A percentile compares a stretch with the other conserved stretches of the same genome.
phyloP scores from a whole-genome alignment of 176 grass and related monocot species.

The Oryza nivara region DNA sequence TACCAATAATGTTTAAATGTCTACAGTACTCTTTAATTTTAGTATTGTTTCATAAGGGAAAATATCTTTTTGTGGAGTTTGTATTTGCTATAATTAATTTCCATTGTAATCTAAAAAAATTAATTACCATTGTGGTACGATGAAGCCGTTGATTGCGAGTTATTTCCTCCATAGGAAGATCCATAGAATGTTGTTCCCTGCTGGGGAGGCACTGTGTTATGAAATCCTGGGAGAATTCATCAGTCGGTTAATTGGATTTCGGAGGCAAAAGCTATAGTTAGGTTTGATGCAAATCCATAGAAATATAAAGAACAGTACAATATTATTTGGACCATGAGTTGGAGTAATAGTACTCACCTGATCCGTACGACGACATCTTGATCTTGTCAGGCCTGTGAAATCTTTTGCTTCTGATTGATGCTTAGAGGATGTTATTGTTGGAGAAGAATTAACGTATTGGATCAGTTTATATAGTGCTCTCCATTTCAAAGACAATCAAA shows the following conservation, averaged over 20 bases:
- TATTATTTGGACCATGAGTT: not conserved
- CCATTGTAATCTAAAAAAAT: too few relatives aligned
- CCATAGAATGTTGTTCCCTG: not conserved
- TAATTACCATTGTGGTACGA: not conserved
- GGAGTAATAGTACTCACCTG: not conserved
- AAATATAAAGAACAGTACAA: not conserved
- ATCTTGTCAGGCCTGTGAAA: not conserved
- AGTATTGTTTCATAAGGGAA: too few relatives aligned
- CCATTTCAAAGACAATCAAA: not conserved
- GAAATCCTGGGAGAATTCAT: not conserved
- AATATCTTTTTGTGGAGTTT: too few relatives aligned
- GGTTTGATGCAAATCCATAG: not conserved
- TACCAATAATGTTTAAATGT: too few relatives aligned
- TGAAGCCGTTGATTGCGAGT: not conserved
- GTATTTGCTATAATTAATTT: too few relatives aligned
- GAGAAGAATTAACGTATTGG: not conserved
- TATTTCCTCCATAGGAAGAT: not conserved
- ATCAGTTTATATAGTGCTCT: not conserved
- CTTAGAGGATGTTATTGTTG: not conserved
- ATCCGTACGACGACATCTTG: not conserved
- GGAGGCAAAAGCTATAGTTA: too few relatives aligned
- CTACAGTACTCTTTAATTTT: too few relatives aligned
- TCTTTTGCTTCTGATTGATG: not conserved
- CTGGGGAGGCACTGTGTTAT: not conserved
- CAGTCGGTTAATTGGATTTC: not conserved